These are phyloP conservation scores for Terana coerulea DNA, from an alignment of 768 basidiomycete genomes.

Conservation along the genomic window DNA sequence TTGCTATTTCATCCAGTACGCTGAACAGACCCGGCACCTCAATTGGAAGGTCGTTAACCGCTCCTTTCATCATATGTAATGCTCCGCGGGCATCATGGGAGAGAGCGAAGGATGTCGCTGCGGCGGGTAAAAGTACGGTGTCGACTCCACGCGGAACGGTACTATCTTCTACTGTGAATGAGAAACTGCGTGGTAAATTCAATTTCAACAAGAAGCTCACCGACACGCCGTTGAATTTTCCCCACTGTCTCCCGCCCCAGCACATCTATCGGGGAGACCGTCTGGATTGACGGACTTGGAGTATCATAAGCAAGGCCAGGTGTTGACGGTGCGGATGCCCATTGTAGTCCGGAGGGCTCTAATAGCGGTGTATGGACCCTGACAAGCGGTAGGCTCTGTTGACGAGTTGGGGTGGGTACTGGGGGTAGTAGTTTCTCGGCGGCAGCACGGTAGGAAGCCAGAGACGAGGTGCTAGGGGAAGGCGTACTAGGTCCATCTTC, in stretches of 20 bases:
- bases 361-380: background rate
- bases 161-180: background rate
- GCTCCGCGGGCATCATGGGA: background rate
- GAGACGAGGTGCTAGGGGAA: conserved; percentile 2
- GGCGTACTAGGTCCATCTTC: background rate
- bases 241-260: background rate
- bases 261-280: background rate
- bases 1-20: conserved; percentile 25
- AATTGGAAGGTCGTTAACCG: conserved; percentile 21
- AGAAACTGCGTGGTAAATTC: background rate
- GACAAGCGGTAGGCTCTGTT: background rate
- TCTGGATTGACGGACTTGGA: background rate
- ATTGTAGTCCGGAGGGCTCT: background rate
- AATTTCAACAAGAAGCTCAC: background rate
- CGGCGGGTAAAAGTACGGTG: background rate
- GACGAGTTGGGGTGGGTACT: background rate
- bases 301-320: background rate
- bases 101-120: background rate
- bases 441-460: background rate
- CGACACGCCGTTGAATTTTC: background rate
- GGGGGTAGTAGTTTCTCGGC: background rate
- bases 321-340: background rate
- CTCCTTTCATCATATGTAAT: conserved; percentile 13
- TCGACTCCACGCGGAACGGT: background rate
- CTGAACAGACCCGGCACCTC: conserved; percentile 25